Evolutionary conservation across 768 basidiomycete genomes (phyloP).

Genomic region (Auriscalpium vulgare): DNA sequence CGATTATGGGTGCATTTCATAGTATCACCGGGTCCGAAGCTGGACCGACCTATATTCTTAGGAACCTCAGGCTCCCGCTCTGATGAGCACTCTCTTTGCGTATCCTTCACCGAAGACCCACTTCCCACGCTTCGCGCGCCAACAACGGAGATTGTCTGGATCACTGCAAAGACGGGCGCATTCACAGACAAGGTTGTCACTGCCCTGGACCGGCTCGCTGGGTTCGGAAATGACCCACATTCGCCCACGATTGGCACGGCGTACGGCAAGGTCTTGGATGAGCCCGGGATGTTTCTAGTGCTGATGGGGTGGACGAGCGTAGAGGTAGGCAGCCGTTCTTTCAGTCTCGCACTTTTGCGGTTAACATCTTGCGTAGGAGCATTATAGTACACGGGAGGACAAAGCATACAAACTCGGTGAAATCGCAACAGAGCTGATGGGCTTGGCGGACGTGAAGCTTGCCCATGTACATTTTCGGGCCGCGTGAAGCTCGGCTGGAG

Average conservation of each 20-base stretch:
- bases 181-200: neutral
- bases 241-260: neutral
- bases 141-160: neutral
- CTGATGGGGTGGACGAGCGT: neutral
- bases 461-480: neutral
- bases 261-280: neutral
- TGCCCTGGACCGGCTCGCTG: neutral
- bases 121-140: neutral
- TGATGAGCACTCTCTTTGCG: too few species aligned
- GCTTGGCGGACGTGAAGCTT: neutral
- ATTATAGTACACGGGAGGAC: neutral
- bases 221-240: neutral
- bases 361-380: neutral
- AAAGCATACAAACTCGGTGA: neutral
- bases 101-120: neutral
- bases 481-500: too few species aligned
- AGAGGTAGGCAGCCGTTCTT: neutral
- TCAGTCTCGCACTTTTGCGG: neutral
- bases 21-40: too few species aligned
- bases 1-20: too few species aligned
- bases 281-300: neutral
- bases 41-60: too few species aligned
- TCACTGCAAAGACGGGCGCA: neutral
- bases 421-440: neutral
- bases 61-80: too few species aligned